Percentiles rank a stretch among this genome's conserved stretches.
Evolutionary conservation across 2,329 filamentous ascomycete genomes (phyloP).

Genomic region (Exophiala sp.): DNA sequence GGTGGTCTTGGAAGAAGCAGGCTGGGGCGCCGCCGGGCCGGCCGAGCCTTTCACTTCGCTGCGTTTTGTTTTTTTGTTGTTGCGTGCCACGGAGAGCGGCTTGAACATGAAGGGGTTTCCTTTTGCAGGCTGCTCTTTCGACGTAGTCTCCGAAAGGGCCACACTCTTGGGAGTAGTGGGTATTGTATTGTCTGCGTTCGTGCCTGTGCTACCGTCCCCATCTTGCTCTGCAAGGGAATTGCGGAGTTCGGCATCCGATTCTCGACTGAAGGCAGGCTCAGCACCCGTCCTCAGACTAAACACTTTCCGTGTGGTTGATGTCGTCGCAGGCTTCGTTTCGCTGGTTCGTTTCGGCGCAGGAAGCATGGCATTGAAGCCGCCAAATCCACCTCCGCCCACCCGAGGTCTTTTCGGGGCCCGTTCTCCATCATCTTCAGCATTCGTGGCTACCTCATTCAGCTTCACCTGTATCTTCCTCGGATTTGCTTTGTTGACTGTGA

Average conservation of each 20-base stretch:
- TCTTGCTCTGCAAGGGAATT: constrained; percentile 35
- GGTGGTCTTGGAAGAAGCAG: neutral
- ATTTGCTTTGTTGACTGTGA: constrained; percentile 74
- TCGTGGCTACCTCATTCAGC: constrained; percentile 53
- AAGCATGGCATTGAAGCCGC: constrained; percentile 78
- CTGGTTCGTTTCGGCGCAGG: constrained; percentile 66
- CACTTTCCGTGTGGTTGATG: constrained; percentile 47
- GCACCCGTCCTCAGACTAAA: constrained; percentile 77
- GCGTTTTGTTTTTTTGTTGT: constrained; percentile 62
- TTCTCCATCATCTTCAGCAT: constrained; percentile 40
- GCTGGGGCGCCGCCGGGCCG: neutral
- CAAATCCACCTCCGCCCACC: constrained; percentile 60
- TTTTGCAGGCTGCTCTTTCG: constrained; percentile 49
- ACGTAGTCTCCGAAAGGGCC: constrained; percentile 45
- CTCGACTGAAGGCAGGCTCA: constrained; percentile 71
- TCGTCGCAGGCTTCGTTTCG: constrained; percentile 26
- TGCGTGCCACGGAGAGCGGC: constrained; percentile 76
- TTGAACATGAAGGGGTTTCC: constrained; percentile 83
- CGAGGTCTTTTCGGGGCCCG: constrained; percentile 68
- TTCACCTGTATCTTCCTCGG: constrained; percentile 78
- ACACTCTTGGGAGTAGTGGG: constrained; percentile 32
- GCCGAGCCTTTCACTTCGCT: constrained; percentile 27
- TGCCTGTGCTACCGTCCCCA: constrained; percentile 26
- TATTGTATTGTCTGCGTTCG: constrained; percentile 15
- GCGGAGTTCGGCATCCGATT: constrained; percentile 41